Conservation (phyloP, 2,329 filamentous ascomycete genomes). For the Rutstroemia sydowiana region DNA sequence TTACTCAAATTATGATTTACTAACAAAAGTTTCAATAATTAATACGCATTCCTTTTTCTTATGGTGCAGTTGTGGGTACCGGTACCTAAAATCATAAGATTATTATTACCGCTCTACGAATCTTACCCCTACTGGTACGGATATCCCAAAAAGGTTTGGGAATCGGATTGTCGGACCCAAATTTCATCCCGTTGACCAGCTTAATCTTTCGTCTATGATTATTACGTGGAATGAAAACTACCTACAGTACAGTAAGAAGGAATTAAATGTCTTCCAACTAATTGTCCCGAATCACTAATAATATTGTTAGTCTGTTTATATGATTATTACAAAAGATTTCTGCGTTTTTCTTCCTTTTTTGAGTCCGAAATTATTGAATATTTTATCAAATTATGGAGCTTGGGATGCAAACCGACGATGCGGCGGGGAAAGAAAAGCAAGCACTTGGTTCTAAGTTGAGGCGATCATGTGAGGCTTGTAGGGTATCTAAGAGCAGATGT, state of each 20-base stretch:
- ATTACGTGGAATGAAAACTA: too few species aligned
- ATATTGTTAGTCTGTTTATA: too few species aligned
- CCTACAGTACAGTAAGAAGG: too few species aligned
- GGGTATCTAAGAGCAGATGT: constrained; percentile 47
- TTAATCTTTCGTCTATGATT: too few species aligned
- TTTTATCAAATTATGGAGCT: not conserved
- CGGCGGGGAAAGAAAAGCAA: not conserved
- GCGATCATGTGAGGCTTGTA: constrained; percentile 44
- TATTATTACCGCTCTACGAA: not conserved
- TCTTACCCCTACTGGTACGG: too few species aligned
- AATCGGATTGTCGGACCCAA: not conserved
- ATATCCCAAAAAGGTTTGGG: not conserved
- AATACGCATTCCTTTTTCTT: too few species aligned
- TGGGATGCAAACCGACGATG: not conserved
- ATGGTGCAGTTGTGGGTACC: too few species aligned
- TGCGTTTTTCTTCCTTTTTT: not conserved
- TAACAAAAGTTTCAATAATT: not conserved
- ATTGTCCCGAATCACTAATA: too few species aligned
- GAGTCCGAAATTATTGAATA: not conserved
- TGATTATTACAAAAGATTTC: too few species aligned
- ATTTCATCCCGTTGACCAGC: not conserved
- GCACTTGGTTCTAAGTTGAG: constrained; percentile 8
- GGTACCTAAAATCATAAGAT: not conserved
- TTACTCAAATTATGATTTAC: too few species aligned
- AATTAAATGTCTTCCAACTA: too few species aligned